Conservation (phyloP, 768 basidiomycete species). For the Lactarius pseudohatsudake region DNA sequence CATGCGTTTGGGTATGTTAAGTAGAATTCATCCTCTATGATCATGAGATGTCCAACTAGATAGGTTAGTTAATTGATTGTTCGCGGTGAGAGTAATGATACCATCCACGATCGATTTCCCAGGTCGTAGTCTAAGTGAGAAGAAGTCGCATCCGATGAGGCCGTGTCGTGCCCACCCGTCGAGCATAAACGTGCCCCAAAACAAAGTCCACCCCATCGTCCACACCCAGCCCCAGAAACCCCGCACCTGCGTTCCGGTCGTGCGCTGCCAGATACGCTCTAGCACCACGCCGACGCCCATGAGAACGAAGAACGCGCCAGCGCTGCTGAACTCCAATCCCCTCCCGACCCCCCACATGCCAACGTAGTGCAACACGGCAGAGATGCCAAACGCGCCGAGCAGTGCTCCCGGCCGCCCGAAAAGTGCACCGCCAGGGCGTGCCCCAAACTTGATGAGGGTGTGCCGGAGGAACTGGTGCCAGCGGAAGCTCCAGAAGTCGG, state of each 20-base stretch:
- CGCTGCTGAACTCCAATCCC: neutral
- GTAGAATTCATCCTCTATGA: neutral
- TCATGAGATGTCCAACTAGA: neutral
- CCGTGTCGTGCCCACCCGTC: slow-evolving; percentile 1
- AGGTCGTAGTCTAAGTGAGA: neutral
- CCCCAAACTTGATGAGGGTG: neutral
- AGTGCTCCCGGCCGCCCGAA: neutral
- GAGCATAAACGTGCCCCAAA: neutral
- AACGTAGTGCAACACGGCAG: neutral
- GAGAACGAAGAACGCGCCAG: neutral
- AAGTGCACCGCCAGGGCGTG: neutral
- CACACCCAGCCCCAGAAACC: neutral
- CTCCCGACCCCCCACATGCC: neutral
- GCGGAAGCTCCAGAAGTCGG: neutral
- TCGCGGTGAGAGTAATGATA: neutral
- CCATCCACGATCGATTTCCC: neutral
- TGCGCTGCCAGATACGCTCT: neutral
- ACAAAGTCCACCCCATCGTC: neutral
- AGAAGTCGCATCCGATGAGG: neutral
- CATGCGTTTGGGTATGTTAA: neutral
- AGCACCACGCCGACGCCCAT: neutral
- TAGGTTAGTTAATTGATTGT: neutral
- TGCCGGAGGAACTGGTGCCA: neutral
- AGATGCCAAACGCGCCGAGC: neutral
- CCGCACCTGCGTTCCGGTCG: neutral